Percentiles rank a stretch among this genome's conserved stretches.
phyloP scores from a whole-genome alignment of 768 basidiomycete species.

The Tylopilus sp. region DNA sequence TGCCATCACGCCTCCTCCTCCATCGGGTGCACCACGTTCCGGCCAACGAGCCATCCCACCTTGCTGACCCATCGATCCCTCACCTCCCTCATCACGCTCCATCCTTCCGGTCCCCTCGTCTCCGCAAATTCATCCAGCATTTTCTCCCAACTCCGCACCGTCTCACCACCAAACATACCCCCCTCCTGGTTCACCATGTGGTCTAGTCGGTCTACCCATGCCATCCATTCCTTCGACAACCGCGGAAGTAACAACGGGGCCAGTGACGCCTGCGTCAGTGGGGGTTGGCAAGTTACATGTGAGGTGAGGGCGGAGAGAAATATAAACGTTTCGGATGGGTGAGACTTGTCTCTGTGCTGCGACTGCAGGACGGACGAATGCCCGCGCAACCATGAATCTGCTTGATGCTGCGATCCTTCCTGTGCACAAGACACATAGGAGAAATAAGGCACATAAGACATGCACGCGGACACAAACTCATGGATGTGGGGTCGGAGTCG shows the following conservation, averaged over 20 bases:
- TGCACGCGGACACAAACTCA: slow-evolving; percentile 74
- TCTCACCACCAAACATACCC: slow-evolving; percentile 77
- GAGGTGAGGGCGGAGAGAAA: slow-evolving; percentile 68
- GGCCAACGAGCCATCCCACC: slow-evolving; percentile 77
- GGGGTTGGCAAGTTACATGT: slow-evolving; percentile 65
- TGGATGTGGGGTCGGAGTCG: slow-evolving; percentile 70
- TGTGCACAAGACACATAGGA: slow-evolving; percentile 47
- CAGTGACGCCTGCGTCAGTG: slow-evolving; percentile 59
- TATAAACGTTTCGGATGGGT: slow-evolving; percentile 70
- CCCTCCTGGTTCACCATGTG: slow-evolving; percentile 65
- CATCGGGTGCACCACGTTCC: slow-evolving; percentile 30
- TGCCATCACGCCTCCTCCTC: slow-evolving; percentile 25
- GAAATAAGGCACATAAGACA: slow-evolving; percentile 85
- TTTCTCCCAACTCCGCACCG: slow-evolving; percentile 65
- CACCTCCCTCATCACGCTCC: slow-evolving; percentile 41
- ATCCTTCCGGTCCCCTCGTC: slow-evolving; percentile 42
- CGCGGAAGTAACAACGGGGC: slow-evolving; percentile 59
- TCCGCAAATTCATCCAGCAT: slow-evolving; percentile 65
- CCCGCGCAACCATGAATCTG: slow-evolving; percentile 33
- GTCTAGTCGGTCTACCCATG: slow-evolving; percentile 72
- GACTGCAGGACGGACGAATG: slow-evolving; percentile 45
- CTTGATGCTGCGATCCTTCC: slow-evolving; percentile 14
- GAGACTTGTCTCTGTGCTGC: slow-evolving; percentile 60
- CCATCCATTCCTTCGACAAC: slow-evolving; percentile 70
- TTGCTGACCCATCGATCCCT: slow-evolving; percentile 67